Evolutionary conservation across 371 early-diverging fungal genomes (phyloP).

Genomic region (Mucor piriformis): DNA sequence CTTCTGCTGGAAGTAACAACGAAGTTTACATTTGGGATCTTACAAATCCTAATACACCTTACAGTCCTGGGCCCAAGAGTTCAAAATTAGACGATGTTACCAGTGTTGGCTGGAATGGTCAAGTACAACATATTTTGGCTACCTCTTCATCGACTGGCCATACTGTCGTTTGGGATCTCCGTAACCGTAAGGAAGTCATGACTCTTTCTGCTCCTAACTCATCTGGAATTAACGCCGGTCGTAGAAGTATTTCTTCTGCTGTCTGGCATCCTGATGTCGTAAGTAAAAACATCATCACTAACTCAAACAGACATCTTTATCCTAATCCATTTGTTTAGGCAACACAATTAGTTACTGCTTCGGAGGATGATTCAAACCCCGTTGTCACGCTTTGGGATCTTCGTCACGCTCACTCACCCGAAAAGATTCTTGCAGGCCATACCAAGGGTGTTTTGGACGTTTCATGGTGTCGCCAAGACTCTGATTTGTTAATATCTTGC

Average conservation of each 20-base stretch:
- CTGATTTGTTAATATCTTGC: constrained; percentile 84
- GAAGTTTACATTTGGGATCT: constrained; percentile 97
- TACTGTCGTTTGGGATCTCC: constrained; percentile 95
- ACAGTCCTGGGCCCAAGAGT: constrained; percentile 85
- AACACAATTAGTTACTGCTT: constrained; percentile 52
- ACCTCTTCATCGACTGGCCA: constrained; percentile 89
- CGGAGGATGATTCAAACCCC: constrained; percentile 89
- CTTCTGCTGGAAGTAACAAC: constrained; percentile 89
- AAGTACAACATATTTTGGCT: constrained; percentile 92
- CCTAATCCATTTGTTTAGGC: constrained; percentile 12
- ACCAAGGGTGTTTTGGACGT: constrained; percentile 85
- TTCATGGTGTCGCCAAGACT: constrained; percentile 92
- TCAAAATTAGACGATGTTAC: constrained; percentile 88
- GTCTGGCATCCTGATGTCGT: constrained; percentile 95
- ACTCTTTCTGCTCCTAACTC: constrained; percentile 69
- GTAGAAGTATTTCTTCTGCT: constrained; percentile 81
- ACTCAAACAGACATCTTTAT: neutral
- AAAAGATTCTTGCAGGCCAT: constrained; percentile 79
- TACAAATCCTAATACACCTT: constrained; percentile 81
- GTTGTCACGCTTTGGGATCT: constrained; percentile 91
- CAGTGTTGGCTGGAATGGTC: constrained; percentile 90
- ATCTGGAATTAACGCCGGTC: constrained; percentile 43
- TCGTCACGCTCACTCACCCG: constrained; percentile 90
- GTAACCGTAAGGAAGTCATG: constrained; percentile 86
- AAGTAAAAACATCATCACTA: constrained; percentile 23